These are phyloP conservation scores for Aspergillus clavatus DNA, from an alignment of 2,329 filamentous ascomycete genomes.

Conservation along the genomic window DNA sequence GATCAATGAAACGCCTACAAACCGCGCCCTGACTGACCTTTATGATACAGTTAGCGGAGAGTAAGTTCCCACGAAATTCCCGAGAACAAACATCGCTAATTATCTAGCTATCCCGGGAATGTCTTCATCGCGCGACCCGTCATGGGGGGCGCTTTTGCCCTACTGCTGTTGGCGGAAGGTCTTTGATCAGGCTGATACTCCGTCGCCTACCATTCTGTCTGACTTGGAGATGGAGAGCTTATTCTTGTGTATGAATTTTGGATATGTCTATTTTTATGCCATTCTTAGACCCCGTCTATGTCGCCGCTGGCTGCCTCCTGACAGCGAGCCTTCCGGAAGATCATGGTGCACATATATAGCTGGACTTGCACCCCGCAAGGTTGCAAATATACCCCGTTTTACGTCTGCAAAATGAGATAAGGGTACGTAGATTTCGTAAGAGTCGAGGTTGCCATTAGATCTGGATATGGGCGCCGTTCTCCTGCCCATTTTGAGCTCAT, in stretches of 20 bases:
- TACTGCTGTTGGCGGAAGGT: constrained; percentile 33
- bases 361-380: not conserved
- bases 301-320: not conserved
- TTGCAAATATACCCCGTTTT: constrained; percentile 6
- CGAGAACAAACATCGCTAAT: constrained; percentile 12
- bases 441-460: no score
- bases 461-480: no score
- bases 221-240: constrained; percentile 1
- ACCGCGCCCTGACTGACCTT: constrained; percentile 48
- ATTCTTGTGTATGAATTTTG: constrained; percentile 4
- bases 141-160: constrained; percentile 49
- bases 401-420: no score
- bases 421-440: no score
- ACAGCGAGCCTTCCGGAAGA: not conserved
- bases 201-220: not conserved
- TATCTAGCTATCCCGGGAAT: constrained; percentile 27
- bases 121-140: constrained; percentile 50
- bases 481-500: no score
- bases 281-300: not conserved
- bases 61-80: constrained; percentile 21
- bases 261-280: not conserved
- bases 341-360: constrained; percentile 1
- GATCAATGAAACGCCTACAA: constrained; percentile 47
- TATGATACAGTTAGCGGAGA: constrained; percentile 46
- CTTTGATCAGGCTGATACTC: constrained; percentile 7